Percentiles rank a stretch among this genome's conserved stretches.
phyloP scores from a whole-genome alignment of 2,329 filamentous ascomycete species.

The Tolypocladium inflatum region DNA sequence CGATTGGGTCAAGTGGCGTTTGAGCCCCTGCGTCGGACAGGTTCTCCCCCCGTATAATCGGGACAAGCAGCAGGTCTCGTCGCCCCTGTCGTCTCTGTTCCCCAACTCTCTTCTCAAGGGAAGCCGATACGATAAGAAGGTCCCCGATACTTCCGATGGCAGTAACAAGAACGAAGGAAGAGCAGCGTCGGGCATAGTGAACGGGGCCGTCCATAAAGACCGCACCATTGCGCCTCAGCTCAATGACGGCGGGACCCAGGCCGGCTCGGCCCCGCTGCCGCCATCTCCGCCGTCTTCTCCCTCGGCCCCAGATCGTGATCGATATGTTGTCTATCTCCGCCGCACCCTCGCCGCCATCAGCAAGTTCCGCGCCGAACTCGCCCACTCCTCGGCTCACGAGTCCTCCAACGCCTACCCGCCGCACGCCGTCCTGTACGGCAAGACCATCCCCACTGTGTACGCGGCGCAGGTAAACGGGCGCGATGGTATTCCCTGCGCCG shows the following conservation, averaged over 20 bases:
- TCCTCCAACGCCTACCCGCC: slow-evolving; percentile 71
- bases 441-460: slow-evolving; percentile 76
- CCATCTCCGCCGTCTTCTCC: slow-evolving; percentile 11
- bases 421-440: slow-evolving; percentile 74
- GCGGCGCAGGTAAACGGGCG: slow-evolving; percentile 64
- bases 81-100: slow-evolving; percentile 39
- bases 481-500: slow-evolving; percentile 65
- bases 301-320: slow-evolving; percentile 13
- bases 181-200: not conserved
- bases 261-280: slow-evolving; percentile 7
- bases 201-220: slow-evolving; percentile 27
- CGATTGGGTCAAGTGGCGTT: slow-evolving; percentile 68
- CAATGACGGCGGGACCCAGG: slow-evolving; percentile 3
- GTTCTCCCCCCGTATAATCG: slow-evolving; percentile 49
- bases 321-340: slow-evolving; percentile 54
- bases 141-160: slow-evolving; percentile 6
- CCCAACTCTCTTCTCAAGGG: slow-evolving; percentile 30
- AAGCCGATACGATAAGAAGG: slow-evolving; percentile 27
- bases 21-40: slow-evolving; percentile 68
- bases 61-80: slow-evolving; percentile 21
- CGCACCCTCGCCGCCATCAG: slow-evolving; percentile 65
- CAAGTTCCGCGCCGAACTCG: slow-evolving; percentile 67
- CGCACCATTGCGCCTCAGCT: slow-evolving; percentile 18
- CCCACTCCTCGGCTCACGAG: slow-evolving; percentile 49
- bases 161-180: not conserved